A percentile compares a stretch with the other conserved stretches of the same genome.
phyloP scores from a whole-genome alignment of 441 rosid genomes.

The Melastoma candidum region DNA sequence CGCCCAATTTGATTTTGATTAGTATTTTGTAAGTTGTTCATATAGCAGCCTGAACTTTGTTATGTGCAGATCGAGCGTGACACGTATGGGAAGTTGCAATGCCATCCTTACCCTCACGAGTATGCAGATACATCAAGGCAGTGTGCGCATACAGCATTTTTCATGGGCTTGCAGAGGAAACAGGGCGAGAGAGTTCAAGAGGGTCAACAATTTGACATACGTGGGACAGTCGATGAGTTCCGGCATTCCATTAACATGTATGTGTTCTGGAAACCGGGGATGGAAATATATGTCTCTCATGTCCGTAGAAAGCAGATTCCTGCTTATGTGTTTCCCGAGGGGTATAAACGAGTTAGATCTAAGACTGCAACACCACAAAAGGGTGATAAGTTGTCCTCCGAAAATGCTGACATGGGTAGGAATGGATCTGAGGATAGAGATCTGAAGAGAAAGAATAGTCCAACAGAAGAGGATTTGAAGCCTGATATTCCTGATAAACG shows the following conservation, averaged over 20 bases:
- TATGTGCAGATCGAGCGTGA: constrained; percentile 53
- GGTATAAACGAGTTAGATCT: constrained; percentile 47
- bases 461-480: constrained; percentile 30
- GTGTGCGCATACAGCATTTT: constrained; percentile 42
- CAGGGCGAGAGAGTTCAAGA: constrained; percentile 44
- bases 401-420: constrained; percentile 27
- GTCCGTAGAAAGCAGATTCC: constrained; percentile 56
- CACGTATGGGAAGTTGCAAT: constrained; percentile 55
- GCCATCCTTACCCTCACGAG: constrained; percentile 60
- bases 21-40: background rate
- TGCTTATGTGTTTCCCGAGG: constrained; percentile 57
- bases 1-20: background rate
- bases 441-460: constrained; percentile 47
- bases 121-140: constrained; percentile 35
- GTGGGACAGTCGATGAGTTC: constrained; percentile 54
- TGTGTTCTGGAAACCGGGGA: constrained; percentile 60
- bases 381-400: constrained; percentile 30
- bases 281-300: constrained; percentile 64
- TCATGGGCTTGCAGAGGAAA: constrained; percentile 68
- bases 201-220: constrained; percentile 66
- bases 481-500: constrained; percentile 44
- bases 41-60: background rate
- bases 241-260: constrained; percentile 39
- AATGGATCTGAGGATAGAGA: constrained; percentile 43
- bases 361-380: constrained; percentile 39